phyloP scores from a whole-genome alignment of 208 protist species.

The Acanthamoeba sp. region DNA sequence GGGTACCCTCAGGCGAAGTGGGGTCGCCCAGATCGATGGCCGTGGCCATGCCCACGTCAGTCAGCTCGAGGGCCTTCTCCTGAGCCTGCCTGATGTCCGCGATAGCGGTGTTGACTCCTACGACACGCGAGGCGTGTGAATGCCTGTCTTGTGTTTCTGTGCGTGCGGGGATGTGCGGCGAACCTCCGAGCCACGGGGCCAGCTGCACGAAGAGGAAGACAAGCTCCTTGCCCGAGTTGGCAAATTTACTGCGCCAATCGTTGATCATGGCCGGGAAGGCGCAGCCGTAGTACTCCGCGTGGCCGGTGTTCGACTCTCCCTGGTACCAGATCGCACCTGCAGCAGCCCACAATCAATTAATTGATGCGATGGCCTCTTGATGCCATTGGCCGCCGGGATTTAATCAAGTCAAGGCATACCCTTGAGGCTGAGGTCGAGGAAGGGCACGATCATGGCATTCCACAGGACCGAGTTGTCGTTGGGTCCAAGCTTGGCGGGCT shows the following conservation, averaged over 20 bases:
- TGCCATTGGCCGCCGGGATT: too few relatives aligned
- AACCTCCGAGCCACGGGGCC: slow-evolving; percentile 33
- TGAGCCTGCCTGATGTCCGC: slow-evolving; percentile 9
- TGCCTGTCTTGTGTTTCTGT: background rate
- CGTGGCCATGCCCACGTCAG: slow-evolving; percentile 42
- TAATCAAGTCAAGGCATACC: background rate
- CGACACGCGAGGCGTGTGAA: too few relatives aligned
- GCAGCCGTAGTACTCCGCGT: slow-evolving; percentile 69
- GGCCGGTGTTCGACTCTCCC: slow-evolving; percentile 64
- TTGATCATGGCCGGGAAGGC: slow-evolving; percentile 76
- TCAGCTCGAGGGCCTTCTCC: slow-evolving; percentile 1
- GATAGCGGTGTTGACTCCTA: background rate
- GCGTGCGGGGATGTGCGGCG: background rate
- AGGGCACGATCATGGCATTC: slow-evolving; percentile 73
- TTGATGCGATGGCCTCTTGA: too few relatives aligned
- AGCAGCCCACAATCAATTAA: background rate
- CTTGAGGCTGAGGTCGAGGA: slow-evolving; percentile 52
- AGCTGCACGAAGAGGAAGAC: slow-evolving; percentile 72
- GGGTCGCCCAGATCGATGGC: slow-evolving; percentile 52
- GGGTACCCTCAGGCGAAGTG: slow-evolving; percentile 5
- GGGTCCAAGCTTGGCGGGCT: background rate
- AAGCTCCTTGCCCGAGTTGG: background rate
- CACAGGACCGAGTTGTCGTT: slow-evolving; percentile 56
- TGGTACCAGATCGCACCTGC: slow-evolving; percentile 66
- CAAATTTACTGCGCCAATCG: slow-evolving; percentile 73